phyloP scores from a whole-genome alignment of 495 filamentous ascomycete genomes.

The Pseudomonodictys pantanalensis region DNA sequence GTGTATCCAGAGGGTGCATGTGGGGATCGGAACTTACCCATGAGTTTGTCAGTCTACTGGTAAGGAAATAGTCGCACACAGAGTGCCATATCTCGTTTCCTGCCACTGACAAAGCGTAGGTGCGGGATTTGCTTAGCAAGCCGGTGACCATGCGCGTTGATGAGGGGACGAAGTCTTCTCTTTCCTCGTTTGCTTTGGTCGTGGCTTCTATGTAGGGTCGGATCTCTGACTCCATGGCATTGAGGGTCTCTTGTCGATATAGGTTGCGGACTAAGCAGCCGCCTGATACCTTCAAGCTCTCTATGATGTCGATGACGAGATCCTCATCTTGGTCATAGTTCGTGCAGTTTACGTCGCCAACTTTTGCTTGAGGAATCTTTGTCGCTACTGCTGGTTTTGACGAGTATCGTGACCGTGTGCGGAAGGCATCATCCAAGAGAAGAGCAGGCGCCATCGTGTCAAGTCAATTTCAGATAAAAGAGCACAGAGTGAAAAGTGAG shows the following conservation, averaged over 20 bases:
- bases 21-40: constrained; percentile 13
- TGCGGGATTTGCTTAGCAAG: constrained; percentile 33
- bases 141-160: constrained; percentile 40
- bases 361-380: no score
- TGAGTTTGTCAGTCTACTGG: constrained; percentile 25
- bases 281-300: constrained; percentile 2
- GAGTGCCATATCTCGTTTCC: constrained; percentile 35
- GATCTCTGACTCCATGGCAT: constrained; percentile 19
- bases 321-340: not conserved
- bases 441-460: no score
- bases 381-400: no score
- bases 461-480: no score
- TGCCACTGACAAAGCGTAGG: constrained; percentile 34
- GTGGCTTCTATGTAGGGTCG: constrained; percentile 15
- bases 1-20: not conserved
- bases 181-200: constrained; percentile 6
- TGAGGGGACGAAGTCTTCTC: constrained; percentile 35
- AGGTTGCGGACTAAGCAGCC: constrained; percentile 14
- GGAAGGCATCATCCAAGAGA: no score
- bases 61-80: constrained; percentile 36
- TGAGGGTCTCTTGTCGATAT: constrained; percentile 11
- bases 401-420: not conserved
- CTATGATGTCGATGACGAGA: constrained; percentile 6
- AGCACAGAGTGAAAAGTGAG: no score
- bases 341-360: not conserved